Conservation (phyloP, 768 basidiomycete genomes). For the Rubroboletus pulcherrimus region DNA sequence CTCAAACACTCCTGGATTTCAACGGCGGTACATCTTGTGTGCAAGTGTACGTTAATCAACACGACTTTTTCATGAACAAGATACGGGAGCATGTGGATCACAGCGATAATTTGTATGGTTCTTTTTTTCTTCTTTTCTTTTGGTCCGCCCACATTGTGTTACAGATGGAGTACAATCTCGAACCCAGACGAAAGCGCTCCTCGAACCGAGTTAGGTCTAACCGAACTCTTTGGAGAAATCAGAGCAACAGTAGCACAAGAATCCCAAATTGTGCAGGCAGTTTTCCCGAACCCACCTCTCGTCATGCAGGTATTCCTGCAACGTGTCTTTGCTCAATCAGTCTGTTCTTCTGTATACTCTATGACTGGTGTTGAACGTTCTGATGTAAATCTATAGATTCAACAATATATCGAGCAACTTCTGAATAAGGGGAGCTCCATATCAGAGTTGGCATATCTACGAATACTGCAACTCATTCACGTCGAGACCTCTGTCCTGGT, state of each 20-base stretch:
- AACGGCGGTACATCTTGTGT: slow-evolving; percentile 97
- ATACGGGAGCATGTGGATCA: slow-evolving; percentile 60
- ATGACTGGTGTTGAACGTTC: not conserved
- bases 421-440: slow-evolving; percentile 69
- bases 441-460: slow-evolving; percentile 87
- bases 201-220: slow-evolving; percentile 72
- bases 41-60: slow-evolving; percentile 98
- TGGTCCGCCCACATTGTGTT: not conserved
- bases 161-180: slow-evolving; percentile 77
- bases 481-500: slow-evolving; percentile 72
- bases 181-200: slow-evolving; percentile 79
- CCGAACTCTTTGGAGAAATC: slow-evolving; percentile 82
- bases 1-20: slow-evolving; percentile 94
- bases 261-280: slow-evolving; percentile 96
- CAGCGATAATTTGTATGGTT: slow-evolving; percentile 57
- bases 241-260: slow-evolving; percentile 90
- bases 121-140: not conserved
- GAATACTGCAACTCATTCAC: slow-evolving; percentile 86
- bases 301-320: slow-evolving; percentile 99
- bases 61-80: slow-evolving; percentile 98
- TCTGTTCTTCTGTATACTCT: slow-evolving; percentile 37
- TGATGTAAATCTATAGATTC: slow-evolving; percentile 57
- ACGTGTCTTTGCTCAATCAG: slow-evolving; percentile 95
- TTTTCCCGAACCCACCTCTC: slow-evolving; percentile 92
- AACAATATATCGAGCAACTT: slow-evolving; percentile 92